These are phyloP conservation scores for Mesembryanthemum crystallinum DNA, from an alignment of 148 eudicot genomes.

Conservation along the genomic window DNA sequence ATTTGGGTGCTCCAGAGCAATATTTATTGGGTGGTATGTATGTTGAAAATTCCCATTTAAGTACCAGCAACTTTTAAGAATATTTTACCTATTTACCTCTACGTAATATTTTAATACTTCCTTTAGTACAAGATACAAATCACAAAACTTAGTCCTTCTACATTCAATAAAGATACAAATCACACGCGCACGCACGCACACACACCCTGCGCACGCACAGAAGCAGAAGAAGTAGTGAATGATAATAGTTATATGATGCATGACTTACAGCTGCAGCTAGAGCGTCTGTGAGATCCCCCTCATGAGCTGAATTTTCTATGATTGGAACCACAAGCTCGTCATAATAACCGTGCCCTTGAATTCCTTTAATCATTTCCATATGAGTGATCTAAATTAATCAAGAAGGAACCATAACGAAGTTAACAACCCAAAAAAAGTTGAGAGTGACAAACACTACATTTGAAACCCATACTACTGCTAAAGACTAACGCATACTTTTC, in stretches of 20 bases:
- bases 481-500: not conserved
- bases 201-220: too few relatives aligned
- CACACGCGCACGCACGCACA: too few relatives aligned
- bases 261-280: slow-evolving; percentile 84
- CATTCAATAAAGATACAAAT: too few relatives aligned
- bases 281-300: slow-evolving; percentile 89
- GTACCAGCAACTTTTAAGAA: too few relatives aligned
- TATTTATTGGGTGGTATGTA: too few relatives aligned
- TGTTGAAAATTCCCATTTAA: too few relatives aligned
- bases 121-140: too few relatives aligned
- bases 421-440: not conserved
- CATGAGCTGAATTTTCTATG: slow-evolving; percentile 93
- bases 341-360: slow-evolving; percentile 96
- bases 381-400: slow-evolving; percentile 65
- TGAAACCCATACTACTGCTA: not conserved
- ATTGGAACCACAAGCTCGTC: slow-evolving; percentile 97
- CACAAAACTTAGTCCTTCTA: too few relatives aligned
- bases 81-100: too few relatives aligned
- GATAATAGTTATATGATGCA: slow-evolving; percentile 12
- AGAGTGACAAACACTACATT: not conserved
- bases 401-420: not conserved
- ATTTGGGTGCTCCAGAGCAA: too few relatives aligned
- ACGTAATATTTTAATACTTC: too few relatives aligned
- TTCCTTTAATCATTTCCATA: slow-evolving; percentile 99
- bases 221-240: too few relatives aligned